Percentiles rank a stretch among this genome's conserved stretches.
These are phyloP conservation scores for Colletotrichum nymphaeae DNA, from an alignment of 2,329 filamentous ascomycete species.

Conservation along the genomic window DNA sequence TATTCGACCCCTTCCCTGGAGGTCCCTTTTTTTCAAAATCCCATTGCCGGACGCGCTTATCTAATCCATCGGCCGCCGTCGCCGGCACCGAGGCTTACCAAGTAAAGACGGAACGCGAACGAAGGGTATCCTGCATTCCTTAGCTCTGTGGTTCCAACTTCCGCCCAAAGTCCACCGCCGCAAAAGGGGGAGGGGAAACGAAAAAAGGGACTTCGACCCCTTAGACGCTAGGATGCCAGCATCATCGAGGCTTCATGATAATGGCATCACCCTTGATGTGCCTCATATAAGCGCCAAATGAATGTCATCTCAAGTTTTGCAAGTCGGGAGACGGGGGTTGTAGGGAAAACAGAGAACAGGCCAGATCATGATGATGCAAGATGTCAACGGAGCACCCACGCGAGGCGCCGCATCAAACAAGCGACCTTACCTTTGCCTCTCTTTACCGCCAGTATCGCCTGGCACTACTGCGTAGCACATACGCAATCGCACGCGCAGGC, in stretches of 20 bases:
- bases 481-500: not conserved
- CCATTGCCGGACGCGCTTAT: slow-evolving; percentile 7
- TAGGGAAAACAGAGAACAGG: not conserved
- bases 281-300: slow-evolving; percentile 4
- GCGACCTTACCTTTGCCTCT: slow-evolving; percentile 1
- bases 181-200: not conserved
- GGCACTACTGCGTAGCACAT: not conserved
- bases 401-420: not conserved
- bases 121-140: not conserved
- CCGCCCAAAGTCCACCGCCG: not conserved
- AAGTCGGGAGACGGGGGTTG: not conserved
- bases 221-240: slow-evolving; percentile 19
- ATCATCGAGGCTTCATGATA: slow-evolving; percentile 23
- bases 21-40: not conserved
- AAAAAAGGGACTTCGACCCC: not conserved
- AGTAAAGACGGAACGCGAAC: not conserved
- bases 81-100: slow-evolving; percentile 15
- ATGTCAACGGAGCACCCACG: not conserved
- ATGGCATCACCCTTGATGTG: slow-evolving; percentile 27
- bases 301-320: slow-evolving; percentile 26
- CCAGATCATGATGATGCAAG: slow-evolving; percentile 3
- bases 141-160: not conserved
- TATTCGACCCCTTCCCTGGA: not conserved
- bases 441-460: slow-evolving; percentile 17
- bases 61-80: slow-evolving; percentile 13